Conservation (phyloP, 2,329 filamentous ascomycete genomes). For the Ophiocordyceps camponoti-floridani region DNA sequence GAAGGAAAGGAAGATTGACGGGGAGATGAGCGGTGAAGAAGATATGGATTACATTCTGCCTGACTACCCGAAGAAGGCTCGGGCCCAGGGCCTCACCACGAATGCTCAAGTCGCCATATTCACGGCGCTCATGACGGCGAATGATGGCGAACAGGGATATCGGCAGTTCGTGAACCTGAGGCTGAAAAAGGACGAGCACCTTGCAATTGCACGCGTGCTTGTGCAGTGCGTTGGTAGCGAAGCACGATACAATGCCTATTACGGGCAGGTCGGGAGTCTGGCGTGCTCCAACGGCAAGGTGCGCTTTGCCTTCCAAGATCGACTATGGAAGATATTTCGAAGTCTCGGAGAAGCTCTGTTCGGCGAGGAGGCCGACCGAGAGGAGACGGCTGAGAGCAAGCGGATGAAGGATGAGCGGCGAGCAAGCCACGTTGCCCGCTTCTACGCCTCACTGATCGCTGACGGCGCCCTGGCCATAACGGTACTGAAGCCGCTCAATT, state of each 20-base stretch:
- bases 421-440: slow-evolving; percentile 32
- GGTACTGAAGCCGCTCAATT: slow-evolving; percentile 53
- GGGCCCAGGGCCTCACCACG: slow-evolving; percentile 72
- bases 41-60: slow-evolving; percentile 34
- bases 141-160: slow-evolving; percentile 70
- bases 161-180: slow-evolving; percentile 63
- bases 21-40: slow-evolving; percentile 19
- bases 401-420: slow-evolving; percentile 28
- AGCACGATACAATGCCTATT: slow-evolving; percentile 78
- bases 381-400: slow-evolving; percentile 28
- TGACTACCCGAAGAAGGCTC: slow-evolving; percentile 56
- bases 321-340: slow-evolving; percentile 72
- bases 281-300: slow-evolving; percentile 61
- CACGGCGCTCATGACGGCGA: slow-evolving; percentile 70
- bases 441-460: slow-evolving; percentile 33
- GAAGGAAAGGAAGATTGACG: slow-evolving; percentile 3
- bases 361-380: slow-evolving; percentile 42
- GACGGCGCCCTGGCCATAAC: slow-evolving; percentile 26
- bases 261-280: slow-evolving; percentile 65
- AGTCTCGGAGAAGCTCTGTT: slow-evolving; percentile 68
- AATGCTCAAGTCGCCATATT: slow-evolving; percentile 83
- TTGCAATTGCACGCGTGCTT: slow-evolving; percentile 74
- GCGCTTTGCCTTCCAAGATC: slow-evolving; percentile 72
- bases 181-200: slow-evolving; percentile 70
- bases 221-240: slow-evolving; percentile 77